These are phyloP conservation scores for Vairimorpha necatrix DNA, from an alignment of 371 early-diverging fungal genomes.

Conservation along the genomic window DNA sequence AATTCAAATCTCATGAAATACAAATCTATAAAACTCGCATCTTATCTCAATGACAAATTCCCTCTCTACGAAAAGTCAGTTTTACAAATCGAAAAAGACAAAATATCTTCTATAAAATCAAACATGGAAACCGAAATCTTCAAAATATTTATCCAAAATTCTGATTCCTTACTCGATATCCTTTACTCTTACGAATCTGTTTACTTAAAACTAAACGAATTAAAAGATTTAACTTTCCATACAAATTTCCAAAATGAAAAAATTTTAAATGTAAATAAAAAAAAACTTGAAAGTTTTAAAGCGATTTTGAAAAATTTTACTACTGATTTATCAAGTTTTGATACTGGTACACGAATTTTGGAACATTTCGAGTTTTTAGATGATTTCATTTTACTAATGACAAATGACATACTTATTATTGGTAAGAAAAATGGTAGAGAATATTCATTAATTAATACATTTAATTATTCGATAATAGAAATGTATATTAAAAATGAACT, in stretches of 20 bases:
- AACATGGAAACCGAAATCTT: slow-evolving; percentile 36
- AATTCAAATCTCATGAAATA: slow-evolving; percentile 23
- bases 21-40: slow-evolving; percentile 6
- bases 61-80: slow-evolving; percentile 21
- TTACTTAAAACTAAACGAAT: slow-evolving; percentile 3
- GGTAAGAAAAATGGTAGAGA: slow-evolving; percentile 31
- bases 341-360: slow-evolving; percentile 36
- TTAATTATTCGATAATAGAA: slow-evolving; percentile 30
- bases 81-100: slow-evolving; percentile 21
- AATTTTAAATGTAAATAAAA: slow-evolving; percentile 13
- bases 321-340: slow-evolving; percentile 38
- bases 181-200: slow-evolving; percentile 25
- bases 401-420: slow-evolving; percentile 56
- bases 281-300: slow-evolving; percentile 24
- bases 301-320: slow-evolving; percentile 12
- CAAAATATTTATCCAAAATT: slow-evolving; percentile 16
- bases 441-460: slow-evolving; percentile 41
- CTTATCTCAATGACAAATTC: slow-evolving; percentile 13
- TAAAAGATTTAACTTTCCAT: slow-evolving; percentile 6
- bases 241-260: slow-evolving; percentile 1
- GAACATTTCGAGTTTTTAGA: slow-evolving; percentile 24
- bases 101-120: background rate
- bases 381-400: slow-evolving; percentile 28
- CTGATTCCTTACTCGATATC: slow-evolving; percentile 15
- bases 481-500: slow-evolving; percentile 5